These are phyloP conservation scores for Cordyceps tenuipes DNA, from an alignment of 2,329 filamentous ascomycete genomes.

Conservation along the genomic window DNA sequence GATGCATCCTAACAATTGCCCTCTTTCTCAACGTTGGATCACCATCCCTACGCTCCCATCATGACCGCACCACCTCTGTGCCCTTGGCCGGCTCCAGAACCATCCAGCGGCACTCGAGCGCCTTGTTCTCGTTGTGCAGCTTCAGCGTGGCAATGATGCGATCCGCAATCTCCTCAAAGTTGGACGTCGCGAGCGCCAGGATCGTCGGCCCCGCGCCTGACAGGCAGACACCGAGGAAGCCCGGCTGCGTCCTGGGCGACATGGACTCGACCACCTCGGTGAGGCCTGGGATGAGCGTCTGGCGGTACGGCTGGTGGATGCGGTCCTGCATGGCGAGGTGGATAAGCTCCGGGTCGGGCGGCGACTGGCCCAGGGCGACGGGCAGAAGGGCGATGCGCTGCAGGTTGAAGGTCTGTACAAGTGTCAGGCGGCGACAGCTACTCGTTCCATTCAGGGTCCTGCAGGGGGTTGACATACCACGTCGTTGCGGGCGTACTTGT, in stretches of 20 bases:
- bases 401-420: slow-evolving; percentile 73
- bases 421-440: too few species aligned
- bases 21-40: neutral
- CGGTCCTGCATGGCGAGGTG: slow-evolving; percentile 98
- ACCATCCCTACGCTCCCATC: neutral
- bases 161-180: slow-evolving; percentile 80
- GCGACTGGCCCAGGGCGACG: slow-evolving; percentile 79
- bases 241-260: slow-evolving; percentile 77
- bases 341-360: slow-evolving; percentile 87
- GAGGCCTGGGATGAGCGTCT: slow-evolving; percentile 83
- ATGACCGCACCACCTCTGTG: slow-evolving; percentile 36
- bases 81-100: slow-evolving; percentile 82
- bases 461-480: too few species aligned
- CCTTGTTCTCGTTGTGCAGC: slow-evolving; percentile 44
- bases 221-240: slow-evolving; percentile 86
- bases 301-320: slow-evolving; percentile 92
- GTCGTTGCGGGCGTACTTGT: slow-evolving; percentile 69
- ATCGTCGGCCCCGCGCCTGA: slow-evolving; percentile 95
- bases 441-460: too few species aligned
- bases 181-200: slow-evolving; percentile 78
- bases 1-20: neutral
- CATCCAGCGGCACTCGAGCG: slow-evolving; percentile 77
- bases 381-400: slow-evolving; percentile 88
- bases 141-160: slow-evolving; percentile 70
- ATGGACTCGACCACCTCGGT: slow-evolving; percentile 86